Evolutionary conservation across 306 rosid genomes (phyloP).

Genomic region (Benincasa hispida): DNA sequence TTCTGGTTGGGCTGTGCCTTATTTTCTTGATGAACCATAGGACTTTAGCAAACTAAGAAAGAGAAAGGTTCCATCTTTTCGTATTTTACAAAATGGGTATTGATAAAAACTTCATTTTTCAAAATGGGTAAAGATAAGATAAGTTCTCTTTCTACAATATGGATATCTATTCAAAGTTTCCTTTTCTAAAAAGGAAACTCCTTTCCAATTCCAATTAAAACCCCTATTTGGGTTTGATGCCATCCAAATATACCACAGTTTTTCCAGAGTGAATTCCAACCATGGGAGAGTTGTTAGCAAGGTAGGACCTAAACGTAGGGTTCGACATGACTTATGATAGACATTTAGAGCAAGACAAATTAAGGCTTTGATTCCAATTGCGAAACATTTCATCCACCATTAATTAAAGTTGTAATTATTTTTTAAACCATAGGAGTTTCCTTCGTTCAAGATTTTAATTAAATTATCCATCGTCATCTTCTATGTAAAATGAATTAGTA

Average conservation of each 20-base stretch:
- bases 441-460: background rate
- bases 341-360: background rate
- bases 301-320: background rate
- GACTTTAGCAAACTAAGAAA: background rate
- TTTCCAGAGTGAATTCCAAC: background rate
- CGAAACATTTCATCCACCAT: background rate
- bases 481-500: background rate
- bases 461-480: conserved; percentile 1
- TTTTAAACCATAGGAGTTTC: background rate
- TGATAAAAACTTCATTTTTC: background rate
- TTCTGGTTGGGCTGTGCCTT: background rate
- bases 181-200: background rate
- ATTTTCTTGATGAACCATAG: background rate
- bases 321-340: background rate
- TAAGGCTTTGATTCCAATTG: background rate
- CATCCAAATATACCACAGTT: background rate
- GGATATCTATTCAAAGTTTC: background rate
- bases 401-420: background rate
- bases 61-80: background rate
- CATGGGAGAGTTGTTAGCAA: background rate
- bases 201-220: background rate
- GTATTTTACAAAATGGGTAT: background rate
- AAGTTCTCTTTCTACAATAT: background rate
- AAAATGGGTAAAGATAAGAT: background rate
- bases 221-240: background rate